Percentiles rank a stretch among this genome's conserved stretches.
phyloP scores from a whole-genome alignment of 2,329 filamentous ascomycete species.

The Fusarium tricinctum region DNA sequence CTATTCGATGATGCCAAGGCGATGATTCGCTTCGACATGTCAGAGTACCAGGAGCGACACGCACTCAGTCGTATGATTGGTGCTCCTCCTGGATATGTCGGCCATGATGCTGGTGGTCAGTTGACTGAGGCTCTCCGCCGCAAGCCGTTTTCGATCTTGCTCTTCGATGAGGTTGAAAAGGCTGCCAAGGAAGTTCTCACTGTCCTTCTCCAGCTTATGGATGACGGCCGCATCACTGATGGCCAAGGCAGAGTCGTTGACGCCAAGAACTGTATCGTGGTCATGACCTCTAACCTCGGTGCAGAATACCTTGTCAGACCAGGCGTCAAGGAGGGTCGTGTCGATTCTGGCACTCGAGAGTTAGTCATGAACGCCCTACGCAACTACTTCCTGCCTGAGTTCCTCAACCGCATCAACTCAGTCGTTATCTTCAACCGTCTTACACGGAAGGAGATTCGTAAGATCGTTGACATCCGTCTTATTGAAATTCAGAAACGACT shows the following conservation, averaged over 20 bases:
- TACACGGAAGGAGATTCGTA: conserved; percentile 88
- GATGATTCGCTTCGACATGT: conserved; percentile 99
- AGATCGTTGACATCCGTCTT: conserved; percentile 93
- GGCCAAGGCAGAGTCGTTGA: conserved; percentile 96
- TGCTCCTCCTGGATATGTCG: conserved; percentile 95
- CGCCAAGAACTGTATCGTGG: conserved; percentile 97
- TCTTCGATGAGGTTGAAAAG: conserved; percentile 99
- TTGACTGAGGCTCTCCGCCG: conserved; percentile 94
- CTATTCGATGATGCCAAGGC: conserved; percentile 96
- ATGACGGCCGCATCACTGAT: conserved; percentile 98
- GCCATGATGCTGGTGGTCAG: conserved; percentile 95
- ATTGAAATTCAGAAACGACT: conserved; percentile 92
- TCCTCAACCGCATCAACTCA: conserved; percentile 97
- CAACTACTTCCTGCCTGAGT: conserved; percentile 97
- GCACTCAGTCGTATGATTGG: conserved; percentile 97
- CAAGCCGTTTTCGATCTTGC: conserved; percentile 95
- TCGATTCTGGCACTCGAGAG: conserved; percentile 87
- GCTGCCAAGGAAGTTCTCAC: conserved; percentile 97
- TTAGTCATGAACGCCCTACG: conserved; percentile 92
- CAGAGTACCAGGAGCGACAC: conserved; percentile 98
- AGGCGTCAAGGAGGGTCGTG: conserved; percentile 81
- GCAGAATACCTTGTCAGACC: conserved; percentile 92
- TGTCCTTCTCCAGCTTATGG: conserved; percentile 98
- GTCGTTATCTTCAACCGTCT: conserved; percentile 99
- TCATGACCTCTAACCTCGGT: conserved; percentile 98